Evolutionary conservation across 1,284 basidiomycete species (phyloP).

Genomic region (Uromyces viciae-fabae): DNA sequence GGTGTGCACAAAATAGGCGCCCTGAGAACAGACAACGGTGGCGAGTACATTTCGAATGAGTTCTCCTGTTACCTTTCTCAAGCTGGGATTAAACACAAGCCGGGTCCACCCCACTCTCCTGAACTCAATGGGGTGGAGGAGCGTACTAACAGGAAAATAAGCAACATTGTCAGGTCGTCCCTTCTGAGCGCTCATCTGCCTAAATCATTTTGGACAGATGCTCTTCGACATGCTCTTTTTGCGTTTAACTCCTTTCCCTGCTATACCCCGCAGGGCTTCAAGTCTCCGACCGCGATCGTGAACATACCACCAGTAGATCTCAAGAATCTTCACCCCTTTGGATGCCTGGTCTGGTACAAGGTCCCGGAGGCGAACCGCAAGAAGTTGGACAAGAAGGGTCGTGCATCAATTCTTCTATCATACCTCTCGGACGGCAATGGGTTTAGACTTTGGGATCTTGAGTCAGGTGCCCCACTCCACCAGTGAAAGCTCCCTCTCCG

Average conservation of each 20-base stretch:
- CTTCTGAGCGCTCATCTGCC: not conserved
- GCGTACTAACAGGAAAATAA: not conserved
- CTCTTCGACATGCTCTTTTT: not conserved
- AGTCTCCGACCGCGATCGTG: not conserved
- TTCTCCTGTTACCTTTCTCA: not conserved
- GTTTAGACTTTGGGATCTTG: not conserved
- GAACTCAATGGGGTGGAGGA: constrained; percentile 9
- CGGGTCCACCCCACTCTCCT: constrained; percentile 14
- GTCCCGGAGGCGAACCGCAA: not conserved
- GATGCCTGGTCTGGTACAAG: not conserved
- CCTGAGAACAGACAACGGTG: constrained; percentile 12
- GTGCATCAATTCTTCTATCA: not conserved
- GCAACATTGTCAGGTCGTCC: not conserved
- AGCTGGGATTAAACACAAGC: not conserved
- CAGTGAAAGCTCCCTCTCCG: not conserved
- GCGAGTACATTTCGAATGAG: not conserved
- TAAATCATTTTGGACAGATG: constrained; percentile 1
- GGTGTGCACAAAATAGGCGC: constrained; percentile 35
- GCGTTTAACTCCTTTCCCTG: constrained; percentile 1
- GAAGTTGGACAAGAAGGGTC: not conserved
- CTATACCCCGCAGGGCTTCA: not conserved
- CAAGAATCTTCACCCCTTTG: not conserved
- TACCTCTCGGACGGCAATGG: not conserved
- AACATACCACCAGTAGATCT: not conserved
- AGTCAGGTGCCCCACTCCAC: not conserved